Percentiles rank a stretch among this genome's conserved stretches.
phyloP scores from a whole-genome alignment of 2,329 filamentous ascomycete species.

The Aspergillus ochraceoroseus region DNA sequence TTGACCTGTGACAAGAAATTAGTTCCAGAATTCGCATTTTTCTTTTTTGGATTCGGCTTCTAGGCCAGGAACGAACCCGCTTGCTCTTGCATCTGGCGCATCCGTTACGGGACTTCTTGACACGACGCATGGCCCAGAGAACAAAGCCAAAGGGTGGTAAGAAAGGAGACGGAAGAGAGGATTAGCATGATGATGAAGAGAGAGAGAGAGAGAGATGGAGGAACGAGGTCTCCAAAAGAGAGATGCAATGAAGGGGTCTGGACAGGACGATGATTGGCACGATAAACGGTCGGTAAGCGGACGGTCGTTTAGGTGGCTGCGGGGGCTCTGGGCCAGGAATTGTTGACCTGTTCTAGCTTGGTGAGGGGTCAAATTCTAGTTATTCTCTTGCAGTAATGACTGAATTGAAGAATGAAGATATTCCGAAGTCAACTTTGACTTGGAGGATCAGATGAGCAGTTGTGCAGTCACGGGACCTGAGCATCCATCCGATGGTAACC shows the following conservation, averaged over 20 bases:
- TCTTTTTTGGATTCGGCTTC: no score
- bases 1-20: slow-evolving; percentile 30
- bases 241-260: background rate
- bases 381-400: no score
- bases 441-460: no score
- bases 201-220: slow-evolving; percentile 8
- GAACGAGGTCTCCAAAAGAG: slow-evolving; percentile 5
- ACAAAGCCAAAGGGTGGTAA: slow-evolving; percentile 2
- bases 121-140: slow-evolving; percentile 40
- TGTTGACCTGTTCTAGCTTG: no score
- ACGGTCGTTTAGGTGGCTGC: slow-evolving; percentile 2
- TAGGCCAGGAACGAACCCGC: slow-evolving; percentile 25
- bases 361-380: no score
- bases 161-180: background rate
- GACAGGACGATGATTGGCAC: slow-evolving; percentile 10
- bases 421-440: no score
- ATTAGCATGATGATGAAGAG: slow-evolving; percentile 5
- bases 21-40: background rate
- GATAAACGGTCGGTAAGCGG: background rate
- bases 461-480: slow-evolving; percentile 3
- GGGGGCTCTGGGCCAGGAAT: no score
- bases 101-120: slow-evolving; percentile 42
- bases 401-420: slow-evolving; percentile 1
- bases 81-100: slow-evolving; percentile 43
- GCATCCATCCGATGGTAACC: no score